A percentile compares a stretch with the other conserved stretches of the same genome.
Conservation (phyloP, 202 grass and related monocot genomes). For the Zizania palustris region DNA sequence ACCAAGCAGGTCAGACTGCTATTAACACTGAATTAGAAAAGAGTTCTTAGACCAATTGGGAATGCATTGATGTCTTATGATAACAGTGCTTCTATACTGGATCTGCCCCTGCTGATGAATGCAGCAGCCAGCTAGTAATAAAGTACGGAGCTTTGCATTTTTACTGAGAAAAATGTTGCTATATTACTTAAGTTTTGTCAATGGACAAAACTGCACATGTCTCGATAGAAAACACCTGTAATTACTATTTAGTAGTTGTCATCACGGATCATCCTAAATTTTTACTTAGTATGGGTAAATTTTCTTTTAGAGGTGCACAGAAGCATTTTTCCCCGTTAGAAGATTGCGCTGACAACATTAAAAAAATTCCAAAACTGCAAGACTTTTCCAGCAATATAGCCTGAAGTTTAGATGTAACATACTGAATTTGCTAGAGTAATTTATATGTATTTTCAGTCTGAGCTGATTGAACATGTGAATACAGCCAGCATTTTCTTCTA, state of each 20-base stretch:
- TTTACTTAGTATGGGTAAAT: not conserved
- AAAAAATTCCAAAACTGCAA: not conserved
- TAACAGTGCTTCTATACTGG: too few species aligned
- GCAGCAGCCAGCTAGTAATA: not conserved
- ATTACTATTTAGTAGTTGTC: too few species aligned
- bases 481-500: slow-evolving; percentile 11
- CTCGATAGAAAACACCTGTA: too few species aligned
- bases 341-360: not conserved
- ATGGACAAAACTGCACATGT: not conserved
- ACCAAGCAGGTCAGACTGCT: too few species aligned
- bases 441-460: slow-evolving; percentile 15
- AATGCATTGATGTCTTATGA: too few species aligned
- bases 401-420: not conserved
- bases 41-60: too few species aligned
- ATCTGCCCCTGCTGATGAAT: slow-evolving; percentile 10
- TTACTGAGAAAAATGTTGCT: not conserved
- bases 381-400: not conserved
- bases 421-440: not conserved
- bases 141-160: not conserved
- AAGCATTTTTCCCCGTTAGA: not conserved
- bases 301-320: not conserved
- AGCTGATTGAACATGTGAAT: slow-evolving; percentile 4
- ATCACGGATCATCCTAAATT: not conserved
- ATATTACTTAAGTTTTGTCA: not conserved
- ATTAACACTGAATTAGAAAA: too few species aligned